Evolutionary conservation across 2,329 filamentous ascomycete species (phyloP).

Genomic region (Exophiala oligosperma): DNA sequence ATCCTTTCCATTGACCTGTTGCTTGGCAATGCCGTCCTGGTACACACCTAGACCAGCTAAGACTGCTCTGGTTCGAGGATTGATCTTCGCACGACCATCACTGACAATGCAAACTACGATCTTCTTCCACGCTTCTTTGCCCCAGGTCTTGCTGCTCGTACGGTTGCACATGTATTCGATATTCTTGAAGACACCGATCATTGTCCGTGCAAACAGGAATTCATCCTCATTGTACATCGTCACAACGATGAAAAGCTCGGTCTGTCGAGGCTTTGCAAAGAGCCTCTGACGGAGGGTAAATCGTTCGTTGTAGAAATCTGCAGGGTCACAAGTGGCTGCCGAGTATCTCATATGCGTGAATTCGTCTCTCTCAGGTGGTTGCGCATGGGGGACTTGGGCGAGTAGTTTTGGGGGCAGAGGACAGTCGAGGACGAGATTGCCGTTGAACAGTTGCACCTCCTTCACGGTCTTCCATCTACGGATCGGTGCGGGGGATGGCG

Average conservation of each 20-base stretch:
- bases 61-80: conserved; percentile 82
- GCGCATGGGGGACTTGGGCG: conserved; percentile 81
- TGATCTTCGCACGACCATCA: conserved; percentile 96
- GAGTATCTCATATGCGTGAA: conserved; percentile 82
- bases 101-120: conserved; percentile 98
- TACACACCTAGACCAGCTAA: conserved; percentile 94
- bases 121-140: conserved; percentile 98
- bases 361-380: conserved; percentile 76
- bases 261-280: conserved; percentile 88
- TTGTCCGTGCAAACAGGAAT: conserved; percentile 88
- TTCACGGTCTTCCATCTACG: conserved; percentile 98
- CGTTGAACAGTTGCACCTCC: conserved; percentile 94
- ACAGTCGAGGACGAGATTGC: conserved; percentile 95
- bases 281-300: conserved; percentile 90
- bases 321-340: conserved; percentile 89
- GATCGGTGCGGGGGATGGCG: conserved; percentile 60
- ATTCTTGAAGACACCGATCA: conserved; percentile 98
- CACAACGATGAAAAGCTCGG: conserved; percentile 92
- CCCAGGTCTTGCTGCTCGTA: conserved; percentile 94
- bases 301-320: conserved; percentile 81
- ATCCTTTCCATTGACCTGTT: conserved; percentile 94
- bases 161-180: conserved; percentile 97
- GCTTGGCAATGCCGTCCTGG: conserved; percentile 97
- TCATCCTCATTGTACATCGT: conserved; percentile 99
- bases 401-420: conserved; percentile 87